phyloP scores from a whole-genome alignment of 2,329 filamentous ascomycete genomes.

The Colletotrichum salicis region DNA sequence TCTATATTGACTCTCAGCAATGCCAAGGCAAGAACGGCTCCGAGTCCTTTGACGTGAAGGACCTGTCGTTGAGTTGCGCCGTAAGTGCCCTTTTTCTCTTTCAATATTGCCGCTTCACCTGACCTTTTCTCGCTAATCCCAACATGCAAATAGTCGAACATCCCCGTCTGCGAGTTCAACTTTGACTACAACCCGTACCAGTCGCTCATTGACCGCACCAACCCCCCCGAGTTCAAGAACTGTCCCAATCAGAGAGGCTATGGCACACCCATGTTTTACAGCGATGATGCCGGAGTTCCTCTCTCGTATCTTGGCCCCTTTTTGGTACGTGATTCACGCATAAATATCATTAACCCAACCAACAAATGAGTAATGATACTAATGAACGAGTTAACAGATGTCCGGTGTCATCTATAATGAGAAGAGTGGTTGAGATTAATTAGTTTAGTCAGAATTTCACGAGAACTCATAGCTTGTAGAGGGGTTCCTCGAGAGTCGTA shows the following conservation, averaged over 20 bases:
- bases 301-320: conserved; percentile 21
- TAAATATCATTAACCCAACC: background rate
- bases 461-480: background rate
- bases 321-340: background rate
- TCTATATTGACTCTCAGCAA: conserved; percentile 14
- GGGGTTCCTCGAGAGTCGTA: background rate
- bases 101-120: no score
- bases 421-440: background rate
- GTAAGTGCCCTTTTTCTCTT: background rate
- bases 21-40: conserved; percentile 1
- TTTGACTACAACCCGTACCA: conserved; percentile 18
- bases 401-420: background rate
- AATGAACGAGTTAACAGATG: background rate
- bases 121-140: background rate
- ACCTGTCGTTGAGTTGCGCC: background rate
- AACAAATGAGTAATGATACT: background rate
- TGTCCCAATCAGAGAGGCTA: conserved; percentile 12
- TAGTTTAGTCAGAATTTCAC: background rate
- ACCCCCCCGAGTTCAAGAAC: conserved; percentile 10
- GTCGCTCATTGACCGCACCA: background rate
- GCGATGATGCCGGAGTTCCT: background rate
- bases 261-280: background rate
- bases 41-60: background rate
- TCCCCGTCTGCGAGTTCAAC: conserved; percentile 26
- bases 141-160: background rate